These are phyloP conservation scores for Coccomyxa subellipsoidea DNA, from an alignment of 163 green algal species.

Conservation along the genomic window DNA sequence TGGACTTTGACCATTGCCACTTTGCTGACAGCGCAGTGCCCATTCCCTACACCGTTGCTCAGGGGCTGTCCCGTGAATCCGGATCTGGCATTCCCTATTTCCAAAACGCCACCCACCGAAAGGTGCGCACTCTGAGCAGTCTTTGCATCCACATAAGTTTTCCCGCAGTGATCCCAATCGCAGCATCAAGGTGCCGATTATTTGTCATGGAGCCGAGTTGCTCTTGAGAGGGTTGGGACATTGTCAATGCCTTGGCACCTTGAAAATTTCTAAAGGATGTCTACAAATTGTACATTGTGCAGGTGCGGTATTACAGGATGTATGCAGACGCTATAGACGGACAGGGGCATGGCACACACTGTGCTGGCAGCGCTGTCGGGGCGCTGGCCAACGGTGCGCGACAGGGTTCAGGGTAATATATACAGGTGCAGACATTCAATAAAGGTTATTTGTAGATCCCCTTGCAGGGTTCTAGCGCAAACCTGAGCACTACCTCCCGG, in stretches of 20 bases:
- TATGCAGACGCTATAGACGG: slow-evolving; percentile 29
- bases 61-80: not conserved
- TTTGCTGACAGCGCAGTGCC: not conserved
- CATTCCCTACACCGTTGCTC: not conserved
- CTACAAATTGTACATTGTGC: too few relatives aligned
- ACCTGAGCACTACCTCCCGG: too few relatives aligned
- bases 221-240: too few relatives aligned
- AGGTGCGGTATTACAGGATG: slow-evolving; percentile 43
- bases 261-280: too few relatives aligned
- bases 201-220: too few relatives aligned
- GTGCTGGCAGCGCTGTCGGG: not conserved
- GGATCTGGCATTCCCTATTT: not conserved
- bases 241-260: too few relatives aligned
- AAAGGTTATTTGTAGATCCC: too few relatives aligned
- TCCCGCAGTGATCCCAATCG: not conserved
- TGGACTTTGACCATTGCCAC: slow-evolving; percentile 29
- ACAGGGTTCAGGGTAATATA: too few relatives aligned
- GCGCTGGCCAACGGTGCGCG: not conserved
- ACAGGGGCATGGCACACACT: slow-evolving; percentile 36
- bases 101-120: not conserved
- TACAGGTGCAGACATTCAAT: too few relatives aligned
- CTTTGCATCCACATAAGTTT: not conserved
- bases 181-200: too few relatives aligned
- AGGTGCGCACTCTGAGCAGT: not conserved
- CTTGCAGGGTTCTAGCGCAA: too few relatives aligned